Evolutionary conservation across 805 yeast species (phyloP), one percentile per base, ranked within the genome.

Genomic region (Candida stauntonica): DNA sequence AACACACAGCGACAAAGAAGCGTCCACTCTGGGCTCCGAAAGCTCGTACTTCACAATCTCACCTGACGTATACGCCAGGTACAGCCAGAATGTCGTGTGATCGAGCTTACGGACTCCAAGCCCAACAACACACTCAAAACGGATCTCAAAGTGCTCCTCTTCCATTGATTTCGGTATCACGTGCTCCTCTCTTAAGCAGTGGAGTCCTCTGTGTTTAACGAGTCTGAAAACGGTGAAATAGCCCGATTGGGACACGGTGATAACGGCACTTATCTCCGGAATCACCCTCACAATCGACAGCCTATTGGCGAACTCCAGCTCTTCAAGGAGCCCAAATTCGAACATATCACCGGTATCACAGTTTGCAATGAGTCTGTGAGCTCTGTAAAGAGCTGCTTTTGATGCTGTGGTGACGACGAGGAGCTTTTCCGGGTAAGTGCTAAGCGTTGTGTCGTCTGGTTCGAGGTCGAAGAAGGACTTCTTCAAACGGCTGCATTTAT

Each of bases 301-400:
- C 29, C 66, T 40, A 34, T 61, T 57, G 13, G 45, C 41, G 20
- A 35, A 33, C 12, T 26, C 38, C 19, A 36, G 8, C 5, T 45
- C 47, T 7, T 48, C 52, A 29, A 29, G 18, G 5, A 41, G 12
- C 7, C 52, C 50, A 44, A 66, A 51, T 14, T 63, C 62, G 48
- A 73, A 75, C 2, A 74, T 51, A 17, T 63, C 54, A 4, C 64
- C 55, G 1, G 76, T 68, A 1, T 75, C 65, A 5, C 75, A 66
- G 46, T 65, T 69, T 50, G 79, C 74, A 26, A 70, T 62, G 17
- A 77, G 57, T 9, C 66, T 61, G 35, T 70, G 69, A 1, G 62
- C 61, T 18, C 69, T 58, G 46, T 73, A 70, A 18, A 78, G 51
- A 0, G 72, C 79, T 12, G 72, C 45, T 30, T 62, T 60, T 19